Base-by-base conservation (phyloP, 495 filamentous ascomycete genomes). In the Eremomyces bilateralis region DNA sequence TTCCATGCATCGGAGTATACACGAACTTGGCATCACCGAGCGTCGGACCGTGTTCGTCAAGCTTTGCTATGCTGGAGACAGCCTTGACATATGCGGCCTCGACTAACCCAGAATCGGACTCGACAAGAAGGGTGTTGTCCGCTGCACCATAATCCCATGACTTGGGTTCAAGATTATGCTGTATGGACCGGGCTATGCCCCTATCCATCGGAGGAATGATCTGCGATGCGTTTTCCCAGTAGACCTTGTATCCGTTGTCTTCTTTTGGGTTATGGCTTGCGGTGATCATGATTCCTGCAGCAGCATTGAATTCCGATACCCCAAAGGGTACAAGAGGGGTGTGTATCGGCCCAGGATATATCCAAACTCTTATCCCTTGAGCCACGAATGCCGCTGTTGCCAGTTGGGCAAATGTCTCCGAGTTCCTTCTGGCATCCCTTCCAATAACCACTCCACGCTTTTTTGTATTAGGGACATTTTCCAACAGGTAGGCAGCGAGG, bases 161-260 rank as follows among this genome's bases (percentile, higher is more conserved):
- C 0, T 51, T 34, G 3, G 73, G 72, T 25, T 59, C 59, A 12
- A 70, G 49, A 32, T 73, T 76, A 21, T 58, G 42, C 19, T 60
- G 53, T 29, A 80, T 80, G 1, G 63, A 62, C 13, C 53, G 56
- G 2, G 71, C 60, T 31, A 80, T 80, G 27, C 64, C 60, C 16
- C 45, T 53, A 41, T 79, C 75, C 41, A 68, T 58, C 33, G 73
- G 73, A 12, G 69, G 57, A 33, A 76, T 71, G 40, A 78, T 76
- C 48, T 80, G 74, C 40, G 70, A 75, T 11, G 70, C 74, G 47
- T 75, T 76, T 33, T 51, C 58, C 53, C 69, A 75, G 53, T 76
- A 77, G 17, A 80, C 74, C 54, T 80, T 80, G 53, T 78, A 79
- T 25, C 72, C 66, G 45, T 80, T 79, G 47, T 80, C 73, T 40